Conservation (phyloP, 2,329 filamentous ascomycete species). For the Pestalotiopsis sp. region DNA sequence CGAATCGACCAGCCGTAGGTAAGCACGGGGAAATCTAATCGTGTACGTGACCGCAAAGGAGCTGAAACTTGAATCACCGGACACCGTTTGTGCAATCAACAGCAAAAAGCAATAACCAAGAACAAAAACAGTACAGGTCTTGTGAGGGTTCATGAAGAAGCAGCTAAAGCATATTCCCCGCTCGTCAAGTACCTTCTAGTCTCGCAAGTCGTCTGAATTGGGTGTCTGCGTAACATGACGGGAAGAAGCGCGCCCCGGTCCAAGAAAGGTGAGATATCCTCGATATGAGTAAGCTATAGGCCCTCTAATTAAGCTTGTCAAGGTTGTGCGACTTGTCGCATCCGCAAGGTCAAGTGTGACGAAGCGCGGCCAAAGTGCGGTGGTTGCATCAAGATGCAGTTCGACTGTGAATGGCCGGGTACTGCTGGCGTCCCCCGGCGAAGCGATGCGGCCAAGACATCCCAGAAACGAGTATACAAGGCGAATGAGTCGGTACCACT, state of each 20-base stretch:
- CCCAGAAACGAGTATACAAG: neutral
- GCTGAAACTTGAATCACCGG: no score
- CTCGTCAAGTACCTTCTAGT: neutral
- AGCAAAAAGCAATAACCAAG: no score
- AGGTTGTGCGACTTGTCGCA: conserved; percentile 14
- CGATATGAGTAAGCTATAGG: neutral
- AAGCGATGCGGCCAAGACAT: neutral
- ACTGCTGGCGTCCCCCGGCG: neutral
- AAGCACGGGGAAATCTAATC: no score
- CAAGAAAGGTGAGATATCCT: conserved; percentile 3
- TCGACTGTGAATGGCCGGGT: conserved; percentile 11
- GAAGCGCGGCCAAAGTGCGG: conserved; percentile 8
- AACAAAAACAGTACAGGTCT: no score
- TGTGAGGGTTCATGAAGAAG: neutral
- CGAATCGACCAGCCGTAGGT: no score
- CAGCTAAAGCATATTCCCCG: neutral
- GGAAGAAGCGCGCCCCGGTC: neutral
- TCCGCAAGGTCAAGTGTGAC: conserved; percentile 16
- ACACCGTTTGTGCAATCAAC: no score
- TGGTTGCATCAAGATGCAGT: conserved; percentile 6
- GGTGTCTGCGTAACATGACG: neutral
- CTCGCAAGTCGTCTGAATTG: no score
- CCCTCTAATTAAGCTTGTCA: neutral
- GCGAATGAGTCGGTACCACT: neutral
- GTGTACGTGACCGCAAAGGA: no score